phyloP scores from a whole-genome alignment of 768 basidiomycete genomes.

The Wakefieldia striispora region DNA sequence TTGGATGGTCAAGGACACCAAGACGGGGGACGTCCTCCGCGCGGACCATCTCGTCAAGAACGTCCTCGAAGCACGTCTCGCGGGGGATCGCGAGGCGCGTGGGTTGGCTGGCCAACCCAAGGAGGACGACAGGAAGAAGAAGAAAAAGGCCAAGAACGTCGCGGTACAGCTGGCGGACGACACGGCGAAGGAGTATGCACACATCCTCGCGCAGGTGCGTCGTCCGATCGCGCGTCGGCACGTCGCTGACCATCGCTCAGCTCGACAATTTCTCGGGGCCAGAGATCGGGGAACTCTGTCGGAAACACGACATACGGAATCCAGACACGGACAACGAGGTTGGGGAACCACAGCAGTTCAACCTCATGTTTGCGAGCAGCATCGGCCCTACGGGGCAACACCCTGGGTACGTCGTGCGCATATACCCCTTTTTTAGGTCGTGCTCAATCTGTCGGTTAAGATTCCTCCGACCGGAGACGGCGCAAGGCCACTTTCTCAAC shows the following conservation, averaged over 20 bases:
- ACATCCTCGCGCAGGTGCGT: conserved; percentile 82
- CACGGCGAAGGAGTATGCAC: conserved; percentile 74
- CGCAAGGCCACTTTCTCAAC: conserved; percentile 98
- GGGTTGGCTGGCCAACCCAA: conserved; percentile 70
- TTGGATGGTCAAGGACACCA: conserved; percentile 97
- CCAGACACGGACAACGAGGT: conserved; percentile 94
- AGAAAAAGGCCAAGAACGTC: conserved; percentile 64
- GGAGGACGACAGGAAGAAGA: conserved; percentile 50
- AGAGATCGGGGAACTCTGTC: conserved; percentile 84
- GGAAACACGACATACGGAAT: conserved; percentile 75
- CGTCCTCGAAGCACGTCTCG: conserved; percentile 87
- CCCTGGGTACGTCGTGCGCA: conserved; percentile 59
- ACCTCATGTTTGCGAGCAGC: conserved; percentile 97
- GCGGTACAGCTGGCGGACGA: conserved; percentile 75
- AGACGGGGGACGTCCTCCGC: conserved; percentile 95
- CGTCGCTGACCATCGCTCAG: conserved; percentile 3
- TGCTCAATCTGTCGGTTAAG: conserved; percentile 36
- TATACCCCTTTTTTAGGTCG: too few relatives aligned
- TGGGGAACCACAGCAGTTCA: conserved; percentile 91
- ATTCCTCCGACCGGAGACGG: conserved; percentile 96
- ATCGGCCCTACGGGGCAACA: conserved; percentile 98
- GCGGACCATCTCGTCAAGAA: conserved; percentile 95
- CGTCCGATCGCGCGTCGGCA: too few relatives aligned
- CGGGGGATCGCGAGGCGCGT: conserved; percentile 87
- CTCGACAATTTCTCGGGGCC: conserved; percentile 88